Evolutionary conservation across 2,329 filamentous ascomycete genomes (phyloP), one percentile per base, ranked within the genome.

Genomic region (Zasmidium cellare): DNA sequence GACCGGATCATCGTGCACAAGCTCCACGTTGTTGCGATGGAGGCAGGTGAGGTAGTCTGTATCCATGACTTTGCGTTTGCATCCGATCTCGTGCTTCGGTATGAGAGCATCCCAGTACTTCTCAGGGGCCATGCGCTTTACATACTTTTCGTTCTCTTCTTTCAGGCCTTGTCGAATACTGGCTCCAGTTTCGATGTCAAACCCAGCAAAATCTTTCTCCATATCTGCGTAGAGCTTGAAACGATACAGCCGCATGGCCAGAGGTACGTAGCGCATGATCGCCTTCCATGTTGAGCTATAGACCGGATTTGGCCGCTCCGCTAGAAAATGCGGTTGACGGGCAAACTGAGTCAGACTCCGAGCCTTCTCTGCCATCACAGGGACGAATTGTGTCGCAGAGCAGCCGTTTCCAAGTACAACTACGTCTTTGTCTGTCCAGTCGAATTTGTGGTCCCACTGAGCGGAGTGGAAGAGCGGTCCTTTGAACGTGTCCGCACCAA

Each of bases 301-400:
- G 48, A 68, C 57, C 0, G 74, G 76, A 51, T 80, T 80, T 0
- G 75, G 72, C 11, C 79, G 73, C 49, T 79, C 76, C 2, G 75
- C 71, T 1, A 83, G 70, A 70, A 77, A 83, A 58, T 83, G 81
- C 3, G 80, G 70, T 67, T 82, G 79, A 9, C 79, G 76, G n/a
- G 71, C 75, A 61, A 83, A 82, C 50, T 83, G 80, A 0, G 74
- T 77, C 20, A 80, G 68, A 22, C 71, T 74, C 19, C 69, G 72
- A 9, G 73, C 77, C n/a, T 69, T 69, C 28, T 68, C 65, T 16
- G 73, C 74, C 66, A 80, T 72, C 35, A 77, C 74, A 2, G 78
- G 79, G 1, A 80, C 74, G 44, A 80, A 78, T 62, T 81, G 79
- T 0, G 78, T 80, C 6, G 78, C 79, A 51, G 74, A 77, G 61